These are phyloP conservation scores for Amoeboaphelidium protococcarum DNA, from an alignment of 371 early-diverging fungal species.

Conservation along the genomic window DNA sequence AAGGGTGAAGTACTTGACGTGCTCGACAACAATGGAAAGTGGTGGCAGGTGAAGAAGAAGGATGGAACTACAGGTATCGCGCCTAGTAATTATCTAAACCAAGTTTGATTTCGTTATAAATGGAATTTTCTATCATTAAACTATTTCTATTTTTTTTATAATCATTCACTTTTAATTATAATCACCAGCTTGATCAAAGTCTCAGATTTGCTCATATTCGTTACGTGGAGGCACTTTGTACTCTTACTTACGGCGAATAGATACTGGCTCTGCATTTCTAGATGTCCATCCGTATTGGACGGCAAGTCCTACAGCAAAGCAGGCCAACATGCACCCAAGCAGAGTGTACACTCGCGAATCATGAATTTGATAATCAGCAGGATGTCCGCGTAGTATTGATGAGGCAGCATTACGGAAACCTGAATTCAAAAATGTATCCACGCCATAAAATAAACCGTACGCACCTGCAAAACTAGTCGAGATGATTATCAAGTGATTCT, in stretches of 20 bases:
- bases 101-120: too few species aligned
- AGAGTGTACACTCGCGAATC: not conserved
- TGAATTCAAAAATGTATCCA: not conserved
- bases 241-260: too few species aligned
- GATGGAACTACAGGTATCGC: conserved; percentile 42
- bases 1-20: conserved; percentile 67
- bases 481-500: not conserved
- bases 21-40: conserved; percentile 67
- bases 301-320: not conserved
- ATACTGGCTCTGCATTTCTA: too few species aligned
- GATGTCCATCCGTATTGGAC: not conserved
- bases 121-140: too few species aligned
- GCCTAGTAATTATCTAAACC: conserved; percentile 53
- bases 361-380: not conserved
- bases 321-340: not conserved
- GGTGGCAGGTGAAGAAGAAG: conserved; percentile 72
- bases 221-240: too few species aligned
- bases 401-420: not conserved
- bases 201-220: too few species aligned
- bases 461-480: not conserved
- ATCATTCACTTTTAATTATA: too few species aligned
- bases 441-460: not conserved
- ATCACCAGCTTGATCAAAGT: too few species aligned
- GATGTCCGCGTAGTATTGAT: not conserved
- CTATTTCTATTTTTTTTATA: too few species aligned